phyloP scores from a whole-genome alignment of 805 yeast species.

The Starmerella kuoi region DNA sequence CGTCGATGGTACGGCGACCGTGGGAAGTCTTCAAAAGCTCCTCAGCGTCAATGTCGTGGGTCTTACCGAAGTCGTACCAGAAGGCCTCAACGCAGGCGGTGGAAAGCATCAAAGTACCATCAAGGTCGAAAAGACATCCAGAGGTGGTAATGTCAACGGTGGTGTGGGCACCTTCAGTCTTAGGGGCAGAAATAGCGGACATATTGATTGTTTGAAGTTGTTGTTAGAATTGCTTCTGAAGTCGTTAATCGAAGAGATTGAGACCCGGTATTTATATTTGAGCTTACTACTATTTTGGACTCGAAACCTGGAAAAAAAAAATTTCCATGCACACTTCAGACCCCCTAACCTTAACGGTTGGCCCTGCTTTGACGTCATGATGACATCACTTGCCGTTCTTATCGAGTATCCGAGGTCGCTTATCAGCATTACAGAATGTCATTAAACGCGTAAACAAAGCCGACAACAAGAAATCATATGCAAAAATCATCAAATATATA shows the following conservation, averaged over 20 bases:
- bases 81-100: slow-evolving; percentile 71
- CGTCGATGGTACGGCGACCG: slow-evolving; percentile 75
- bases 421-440: too few species aligned
- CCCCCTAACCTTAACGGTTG: background rate
- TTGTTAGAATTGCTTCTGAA: background rate
- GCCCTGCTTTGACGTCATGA: background rate
- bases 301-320: background rate
- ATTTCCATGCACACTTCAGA: background rate
- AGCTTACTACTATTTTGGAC: background rate
- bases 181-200: slow-evolving; percentile 8
- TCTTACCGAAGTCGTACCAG: slow-evolving; percentile 63
- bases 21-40: slow-evolving; percentile 64
- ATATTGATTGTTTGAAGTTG: background rate
- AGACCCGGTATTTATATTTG: background rate
- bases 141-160: slow-evolving; percentile 27
- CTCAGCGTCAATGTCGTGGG: slow-evolving; percentile 56
- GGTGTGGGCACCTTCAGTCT: slow-evolving; percentile 14
- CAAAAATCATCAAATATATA: too few species aligned
- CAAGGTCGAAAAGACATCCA: slow-evolving; percentile 65
- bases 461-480: too few species aligned
- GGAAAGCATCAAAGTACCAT: slow-evolving; percentile 76
- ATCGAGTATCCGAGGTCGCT: slow-evolving; percentile 1
- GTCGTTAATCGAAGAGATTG: too few species aligned
- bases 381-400: slow-evolving; percentile 2
- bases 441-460: too few species aligned